A percentile compares a stretch with the other conserved stretches of the same genome.
These are phyloP conservation scores for Solanum arcanum DNA, from an alignment of 257 asterid genomes.

Conservation along the genomic window DNA sequence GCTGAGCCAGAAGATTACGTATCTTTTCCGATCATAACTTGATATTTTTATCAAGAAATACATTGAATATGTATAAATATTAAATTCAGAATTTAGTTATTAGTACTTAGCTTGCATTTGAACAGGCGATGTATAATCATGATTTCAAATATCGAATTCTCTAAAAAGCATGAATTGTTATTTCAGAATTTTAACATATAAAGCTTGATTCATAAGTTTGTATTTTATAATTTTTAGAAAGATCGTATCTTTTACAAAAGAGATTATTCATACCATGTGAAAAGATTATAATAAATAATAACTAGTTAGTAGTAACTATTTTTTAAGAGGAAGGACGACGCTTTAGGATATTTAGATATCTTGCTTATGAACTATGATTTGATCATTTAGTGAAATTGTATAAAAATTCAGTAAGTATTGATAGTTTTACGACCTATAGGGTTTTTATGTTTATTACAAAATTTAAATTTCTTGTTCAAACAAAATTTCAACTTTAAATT, in stretches of 20 bases:
- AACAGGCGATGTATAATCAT: not conserved
- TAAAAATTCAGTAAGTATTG: not conserved
- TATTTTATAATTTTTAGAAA: not conserved
- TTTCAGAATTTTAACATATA: not conserved
- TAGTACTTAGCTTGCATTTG: not conserved
- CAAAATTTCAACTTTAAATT: not conserved
- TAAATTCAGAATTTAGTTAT: not conserved
- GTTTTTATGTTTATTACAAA: not conserved
- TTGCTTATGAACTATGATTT: not conserved
- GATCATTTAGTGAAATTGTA: not conserved
- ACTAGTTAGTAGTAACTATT: not conserved
- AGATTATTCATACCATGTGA: not conserved
- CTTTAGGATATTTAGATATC: not conserved
- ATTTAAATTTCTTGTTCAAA: not conserved
- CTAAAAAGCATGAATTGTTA: not conserved
- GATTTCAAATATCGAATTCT: not conserved
- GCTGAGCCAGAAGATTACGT: not conserved
- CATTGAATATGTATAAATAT: not conserved
- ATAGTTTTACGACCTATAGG: not conserved
- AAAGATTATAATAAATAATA: not conserved
- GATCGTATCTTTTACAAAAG: not conserved
- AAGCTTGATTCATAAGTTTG: not conserved
- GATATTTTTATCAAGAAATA: not conserved
- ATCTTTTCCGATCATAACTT: not conserved
- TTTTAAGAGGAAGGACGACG: not conserved